phyloP scores from a whole-genome alignment of 306 rosid species.

The Sophora flavescens region DNA sequence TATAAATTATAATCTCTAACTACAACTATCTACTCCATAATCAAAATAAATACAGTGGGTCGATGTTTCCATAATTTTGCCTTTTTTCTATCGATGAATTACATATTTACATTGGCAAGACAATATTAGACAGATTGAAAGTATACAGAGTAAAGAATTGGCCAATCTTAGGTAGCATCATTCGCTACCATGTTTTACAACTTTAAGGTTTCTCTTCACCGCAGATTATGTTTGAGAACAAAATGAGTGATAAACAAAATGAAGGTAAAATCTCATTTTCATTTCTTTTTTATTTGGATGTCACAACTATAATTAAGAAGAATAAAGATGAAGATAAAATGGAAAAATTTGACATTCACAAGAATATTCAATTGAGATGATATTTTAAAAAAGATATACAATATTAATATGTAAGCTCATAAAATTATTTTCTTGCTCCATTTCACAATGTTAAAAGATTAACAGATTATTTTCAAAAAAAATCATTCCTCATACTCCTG shows the following conservation, averaged over 20 bases:
- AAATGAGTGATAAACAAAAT: not conserved
- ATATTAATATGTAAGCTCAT: not conserved
- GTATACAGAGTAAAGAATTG: not conserved
- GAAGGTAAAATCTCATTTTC: not conserved
- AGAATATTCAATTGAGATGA: not conserved
- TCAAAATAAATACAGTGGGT: constrained; percentile 23
- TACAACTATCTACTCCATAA: constrained; percentile 20
- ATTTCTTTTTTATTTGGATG: constrained; percentile 10
- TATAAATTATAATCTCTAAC: not conserved
- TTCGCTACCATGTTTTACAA: constrained; percentile 2
- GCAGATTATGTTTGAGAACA: constrained; percentile 10
- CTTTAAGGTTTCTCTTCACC: constrained; percentile 7
- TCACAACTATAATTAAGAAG: not conserved
- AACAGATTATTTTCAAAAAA: too few relatives aligned
- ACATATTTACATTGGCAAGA: too few relatives aligned
- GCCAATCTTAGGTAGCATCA: not conserved
- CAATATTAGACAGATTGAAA: too few relatives aligned
- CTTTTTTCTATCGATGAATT: too few relatives aligned
- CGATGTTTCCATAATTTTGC: not conserved
- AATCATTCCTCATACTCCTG: not conserved
- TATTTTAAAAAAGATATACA: not conserved
- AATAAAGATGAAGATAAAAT: constrained; percentile 13
- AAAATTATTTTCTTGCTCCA: too few relatives aligned
- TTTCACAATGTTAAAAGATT: too few relatives aligned
- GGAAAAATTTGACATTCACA: constrained; percentile 2